A percentile compares a stretch with the other conserved stretches of the same genome.
These are phyloP conservation scores for Solanum rostratum DNA, from an alignment of 257 asterid genomes.

Conservation along the genomic window DNA sequence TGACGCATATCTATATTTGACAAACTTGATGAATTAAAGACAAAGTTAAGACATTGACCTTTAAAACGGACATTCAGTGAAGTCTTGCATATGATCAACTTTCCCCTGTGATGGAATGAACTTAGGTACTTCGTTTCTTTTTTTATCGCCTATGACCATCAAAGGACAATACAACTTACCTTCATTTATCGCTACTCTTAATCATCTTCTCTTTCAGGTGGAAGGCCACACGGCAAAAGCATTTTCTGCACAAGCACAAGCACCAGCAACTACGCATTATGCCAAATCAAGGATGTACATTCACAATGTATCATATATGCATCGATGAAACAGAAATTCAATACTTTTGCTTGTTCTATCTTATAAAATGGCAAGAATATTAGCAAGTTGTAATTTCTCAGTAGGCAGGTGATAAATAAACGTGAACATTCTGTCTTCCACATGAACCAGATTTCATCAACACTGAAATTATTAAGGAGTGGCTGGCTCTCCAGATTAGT, in stretches of 20 bases:
- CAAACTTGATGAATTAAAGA: too few species aligned
- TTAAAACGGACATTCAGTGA: too few species aligned
- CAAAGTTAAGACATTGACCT: too few species aligned
- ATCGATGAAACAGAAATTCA: not conserved
- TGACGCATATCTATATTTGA: too few species aligned
- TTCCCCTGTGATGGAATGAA: too few species aligned
- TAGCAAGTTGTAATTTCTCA: not conserved
- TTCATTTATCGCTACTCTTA: slow-evolving; percentile 5
- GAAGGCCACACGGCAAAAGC: slow-evolving; percentile 83
- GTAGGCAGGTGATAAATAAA: not conserved
- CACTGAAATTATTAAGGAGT: too few species aligned
- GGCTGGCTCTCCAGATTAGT: too few species aligned
- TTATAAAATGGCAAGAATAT: not conserved
- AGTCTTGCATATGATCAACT: too few species aligned
- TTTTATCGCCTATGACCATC: too few species aligned
- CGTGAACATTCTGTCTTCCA: not conserved
- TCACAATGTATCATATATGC: not conserved
- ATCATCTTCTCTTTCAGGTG: slow-evolving; percentile 93
- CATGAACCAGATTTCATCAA: not conserved
- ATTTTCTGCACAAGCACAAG: slow-evolving; percentile 50
- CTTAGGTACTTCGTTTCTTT: too few species aligned
- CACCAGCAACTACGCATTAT: not conserved
- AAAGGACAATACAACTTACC: not conserved
- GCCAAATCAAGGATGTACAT: not conserved
- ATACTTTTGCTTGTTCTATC: not conserved